phyloP scores from a whole-genome alignment of 2,329 filamentous ascomycete species.

The Parafenestella ontariensis region DNA sequence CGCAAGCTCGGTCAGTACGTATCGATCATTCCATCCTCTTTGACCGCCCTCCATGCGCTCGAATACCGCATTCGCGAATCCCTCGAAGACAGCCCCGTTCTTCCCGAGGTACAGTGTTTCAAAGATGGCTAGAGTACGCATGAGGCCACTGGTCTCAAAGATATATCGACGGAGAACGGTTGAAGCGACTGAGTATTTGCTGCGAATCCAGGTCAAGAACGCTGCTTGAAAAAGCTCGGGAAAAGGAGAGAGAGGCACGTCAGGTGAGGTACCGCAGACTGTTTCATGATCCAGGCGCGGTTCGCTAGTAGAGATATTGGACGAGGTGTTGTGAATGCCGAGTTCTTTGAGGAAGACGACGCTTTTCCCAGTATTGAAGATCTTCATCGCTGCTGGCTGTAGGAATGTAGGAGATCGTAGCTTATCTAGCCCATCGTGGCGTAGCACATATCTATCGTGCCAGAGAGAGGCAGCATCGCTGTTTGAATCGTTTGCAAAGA shows the following conservation, averaged over 20 bases:
- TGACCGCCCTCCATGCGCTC: conserved; percentile 70
- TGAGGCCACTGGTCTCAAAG: conserved; percentile 72
- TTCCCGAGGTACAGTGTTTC: conserved; percentile 78
- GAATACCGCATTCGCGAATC: conserved; percentile 74
- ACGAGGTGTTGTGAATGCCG: conserved; percentile 56
- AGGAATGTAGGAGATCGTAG: conserved; percentile 79
- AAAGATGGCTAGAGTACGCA: conserved; percentile 69
- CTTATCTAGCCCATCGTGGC: conserved; percentile 64
- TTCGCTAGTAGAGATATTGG: conserved; percentile 20
- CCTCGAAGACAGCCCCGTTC: conserved; percentile 72
- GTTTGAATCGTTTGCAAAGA: conserved; percentile 65
- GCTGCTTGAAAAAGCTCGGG: conserved; percentile 74
- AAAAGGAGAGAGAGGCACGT: conserved; percentile 68
- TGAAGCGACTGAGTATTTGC: conserved; percentile 75
- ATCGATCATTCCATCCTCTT: conserved; percentile 78
- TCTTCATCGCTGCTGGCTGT: conserved; percentile 69
- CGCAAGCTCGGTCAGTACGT: conserved; percentile 78
- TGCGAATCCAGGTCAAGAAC: conserved; percentile 78
- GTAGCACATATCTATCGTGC: conserved; percentile 75
- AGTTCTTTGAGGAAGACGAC: conserved; percentile 82
- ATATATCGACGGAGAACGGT: conserved; percentile 70
- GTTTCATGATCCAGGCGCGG: conserved; percentile 62
- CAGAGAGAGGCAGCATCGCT: conserved; percentile 73
- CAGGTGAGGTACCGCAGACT: conserved; percentile 57
- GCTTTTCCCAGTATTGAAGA: conserved; percentile 89